Conservation (phyloP, 176 grass and related monocot genomes). For the Bolboschoenus planiculmis region DNA sequence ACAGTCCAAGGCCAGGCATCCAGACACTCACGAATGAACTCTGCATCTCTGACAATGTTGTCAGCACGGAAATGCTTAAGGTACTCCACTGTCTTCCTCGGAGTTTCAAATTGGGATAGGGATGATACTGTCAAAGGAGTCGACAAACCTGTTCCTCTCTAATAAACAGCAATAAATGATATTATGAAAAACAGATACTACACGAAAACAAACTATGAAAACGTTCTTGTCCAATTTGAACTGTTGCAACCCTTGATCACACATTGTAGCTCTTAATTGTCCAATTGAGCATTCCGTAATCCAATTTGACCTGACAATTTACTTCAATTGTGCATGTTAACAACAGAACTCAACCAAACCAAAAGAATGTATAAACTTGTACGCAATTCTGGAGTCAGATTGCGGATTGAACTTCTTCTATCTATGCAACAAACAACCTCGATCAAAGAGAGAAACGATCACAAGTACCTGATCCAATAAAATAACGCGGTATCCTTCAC, state of each 20-base stretch:
- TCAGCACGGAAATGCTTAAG: slow-evolving; percentile 93
- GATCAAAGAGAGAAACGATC: neutral
- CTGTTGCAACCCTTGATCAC: neutral
- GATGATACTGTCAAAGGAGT: slow-evolving; percentile 83
- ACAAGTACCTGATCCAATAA: slow-evolving; percentile 68
- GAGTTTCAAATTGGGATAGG: slow-evolving; percentile 66
- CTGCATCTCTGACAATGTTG: slow-evolving; percentile 90
- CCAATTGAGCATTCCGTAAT: neutral
- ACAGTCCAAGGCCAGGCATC: slow-evolving; percentile 78
- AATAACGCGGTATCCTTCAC: slow-evolving; percentile 66
- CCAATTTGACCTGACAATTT: neutral
- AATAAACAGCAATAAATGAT: neutral
- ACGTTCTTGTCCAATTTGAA: neutral
- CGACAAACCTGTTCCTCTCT: slow-evolving; percentile 85
- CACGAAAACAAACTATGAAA: neutral
- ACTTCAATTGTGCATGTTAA: neutral
- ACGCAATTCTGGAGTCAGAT: neutral
- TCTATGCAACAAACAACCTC: neutral
- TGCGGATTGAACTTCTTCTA: neutral
- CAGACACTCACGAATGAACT: slow-evolving; percentile 64
- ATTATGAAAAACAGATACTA: slow-evolving; percentile 4
- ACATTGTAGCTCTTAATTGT: neutral
- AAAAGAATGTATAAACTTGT: neutral
- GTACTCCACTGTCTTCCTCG: slow-evolving; percentile 48
- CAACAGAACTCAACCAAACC: neutral